Percentiles rank a stretch among this genome's conserved stretches.
Evolutionary conservation across 306 rosid species (phyloP).

Genomic region (Dalbergia cochinchinensis): DNA sequence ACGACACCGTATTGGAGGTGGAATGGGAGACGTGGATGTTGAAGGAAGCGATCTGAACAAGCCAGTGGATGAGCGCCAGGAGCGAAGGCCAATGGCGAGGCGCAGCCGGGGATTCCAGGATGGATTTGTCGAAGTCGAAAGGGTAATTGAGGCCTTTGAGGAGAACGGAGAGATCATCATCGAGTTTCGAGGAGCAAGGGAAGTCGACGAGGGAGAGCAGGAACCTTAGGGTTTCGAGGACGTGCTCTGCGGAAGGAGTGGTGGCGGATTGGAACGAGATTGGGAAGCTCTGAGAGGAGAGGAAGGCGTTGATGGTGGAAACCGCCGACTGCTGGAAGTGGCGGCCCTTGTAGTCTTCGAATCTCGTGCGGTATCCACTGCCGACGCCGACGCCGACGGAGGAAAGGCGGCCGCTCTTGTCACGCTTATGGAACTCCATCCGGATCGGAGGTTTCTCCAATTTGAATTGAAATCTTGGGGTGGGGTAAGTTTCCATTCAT

Average conservation of each 20-base stretch:
- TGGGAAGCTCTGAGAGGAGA: conserved; percentile 60
- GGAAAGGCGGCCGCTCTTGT: conserved; percentile 85
- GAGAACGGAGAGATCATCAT: conserved; percentile 72
- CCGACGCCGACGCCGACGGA: conserved; percentile 57
- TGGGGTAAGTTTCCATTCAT: too few species aligned
- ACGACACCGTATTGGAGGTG: conserved; percentile 38
- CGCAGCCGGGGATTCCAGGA: conserved; percentile 78
- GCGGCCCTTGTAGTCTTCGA: conserved; percentile 88
- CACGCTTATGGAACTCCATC: conserved; percentile 43
- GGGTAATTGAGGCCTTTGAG: conserved; percentile 70
- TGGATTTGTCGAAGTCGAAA: conserved; percentile 70
- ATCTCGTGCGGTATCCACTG: conserved; percentile 47
- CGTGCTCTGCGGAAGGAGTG: conserved; percentile 77
- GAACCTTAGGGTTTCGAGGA: conserved; percentile 68
- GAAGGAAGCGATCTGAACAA: conserved; percentile 68
- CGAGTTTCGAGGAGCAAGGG: conserved; percentile 59
- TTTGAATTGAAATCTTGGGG: too few species aligned
- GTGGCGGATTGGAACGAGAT: conserved; percentile 59
- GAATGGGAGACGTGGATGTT: conserved; percentile 44
- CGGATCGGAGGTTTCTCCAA: not conserved
- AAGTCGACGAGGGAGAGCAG: conserved; percentile 63
- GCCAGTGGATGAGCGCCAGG: conserved; percentile 92
- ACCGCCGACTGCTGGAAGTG: conserved; percentile 63
- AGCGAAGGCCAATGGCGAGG: conserved; percentile 91
- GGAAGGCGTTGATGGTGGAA: conserved; percentile 67